Base-by-base conservation (phyloP, 148 eudicot species). In the Persicaria maculosa region DNA sequence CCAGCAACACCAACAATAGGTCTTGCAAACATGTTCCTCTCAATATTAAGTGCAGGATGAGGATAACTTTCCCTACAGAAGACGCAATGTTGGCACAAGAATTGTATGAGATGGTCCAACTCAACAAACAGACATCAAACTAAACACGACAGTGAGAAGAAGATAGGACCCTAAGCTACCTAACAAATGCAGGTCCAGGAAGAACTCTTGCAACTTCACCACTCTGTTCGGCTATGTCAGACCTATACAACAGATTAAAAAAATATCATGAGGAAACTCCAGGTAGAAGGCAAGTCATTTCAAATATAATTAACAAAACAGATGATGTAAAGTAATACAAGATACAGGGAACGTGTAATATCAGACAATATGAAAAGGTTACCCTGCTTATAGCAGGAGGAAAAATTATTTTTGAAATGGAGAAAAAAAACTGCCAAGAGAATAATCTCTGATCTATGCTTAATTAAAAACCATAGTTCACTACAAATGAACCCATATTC, bases 151-250 rank as follows among this genome's bases (percentile, higher is more conserved):
- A 62, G 46, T 46, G 43, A 40, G 70, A 12, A 40, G 70, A 12
- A 43, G 9, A 65, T 7, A 40, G 69, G 45, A 3, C 44, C 69
- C 46, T 64, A 64, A 73, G 15, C 43, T 89, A 95, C 97, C 97
- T 88, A 72, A 79, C 77, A 84, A 92, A 82, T n/a, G 74, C 80
- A 48, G 97, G 93, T n/a, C 76, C 90, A 76, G 86, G 76, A 47
- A 84, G 73, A 53, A 92, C 86, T 57, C 97, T 79, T 61, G 90
- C 75, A 74, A 90, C 81, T 81, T 95, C 99, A 75, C 99, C 97
- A 83, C 99, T 95, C 81, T 86, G 97, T 81, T 95, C 99, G 46
- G 99, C 97, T 57, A 84, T 47, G 22, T 95, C 97, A 79, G 82
- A 79, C 81, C 99, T 95, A 77, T 17, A 78, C 20, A 2, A 71